Evolutionary conservation across 2,329 filamentous ascomycete species (phyloP).

Genomic region (Colletotrichum tofieldiae): DNA sequence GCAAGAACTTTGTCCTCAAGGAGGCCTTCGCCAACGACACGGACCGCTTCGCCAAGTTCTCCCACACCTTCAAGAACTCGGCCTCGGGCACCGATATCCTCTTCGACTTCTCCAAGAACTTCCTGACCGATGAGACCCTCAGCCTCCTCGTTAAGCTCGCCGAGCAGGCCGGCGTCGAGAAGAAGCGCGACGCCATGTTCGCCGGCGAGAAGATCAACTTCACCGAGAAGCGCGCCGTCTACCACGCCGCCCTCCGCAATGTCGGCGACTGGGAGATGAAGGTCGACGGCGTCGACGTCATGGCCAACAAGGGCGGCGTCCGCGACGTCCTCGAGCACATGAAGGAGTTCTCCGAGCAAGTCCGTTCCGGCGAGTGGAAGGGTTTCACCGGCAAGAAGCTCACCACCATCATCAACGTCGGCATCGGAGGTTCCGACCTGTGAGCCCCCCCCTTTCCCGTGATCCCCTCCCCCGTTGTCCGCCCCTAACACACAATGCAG

Average conservation of each 20-base stretch:
- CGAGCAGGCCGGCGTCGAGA: slow-evolving; percentile 90
- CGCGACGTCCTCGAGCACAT: slow-evolving; percentile 95
- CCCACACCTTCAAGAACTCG: slow-evolving; percentile 83
- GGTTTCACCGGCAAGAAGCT: slow-evolving; percentile 98
- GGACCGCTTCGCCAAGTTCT: slow-evolving; percentile 91
- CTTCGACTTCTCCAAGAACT: slow-evolving; percentile 99
- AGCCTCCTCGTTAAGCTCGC: slow-evolving; percentile 90
- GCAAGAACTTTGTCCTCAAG: slow-evolving; percentile 93
- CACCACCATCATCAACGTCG: slow-evolving; percentile 96
- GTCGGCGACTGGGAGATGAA: slow-evolving; percentile 84
- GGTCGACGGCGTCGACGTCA: slow-evolving; percentile 94
- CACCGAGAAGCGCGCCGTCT: slow-evolving; percentile 95
- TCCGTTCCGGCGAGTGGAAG: slow-evolving; percentile 96
- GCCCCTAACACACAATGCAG: slow-evolving; percentile 60
- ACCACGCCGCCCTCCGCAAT: slow-evolving; percentile 95
- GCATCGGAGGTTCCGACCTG: slow-evolving; percentile 98
- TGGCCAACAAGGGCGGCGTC: slow-evolving; percentile 89
- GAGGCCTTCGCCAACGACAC: slow-evolving; percentile 93
- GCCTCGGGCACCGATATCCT: slow-evolving; percentile 89
- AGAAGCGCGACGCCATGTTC: slow-evolving; percentile 98
- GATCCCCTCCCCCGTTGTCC: neutral
- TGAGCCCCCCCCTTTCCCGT: slow-evolving; percentile 64
- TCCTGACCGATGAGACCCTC: slow-evolving; percentile 93
- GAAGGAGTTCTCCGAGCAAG: slow-evolving; percentile 97
- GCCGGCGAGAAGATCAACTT: slow-evolving; percentile 99